Percentiles rank a stretch among this genome's conserved stretches.
Evolutionary conservation across 805 yeast genomes (phyloP).

Genomic region (Aciculoconidium aculeatum): DNA sequence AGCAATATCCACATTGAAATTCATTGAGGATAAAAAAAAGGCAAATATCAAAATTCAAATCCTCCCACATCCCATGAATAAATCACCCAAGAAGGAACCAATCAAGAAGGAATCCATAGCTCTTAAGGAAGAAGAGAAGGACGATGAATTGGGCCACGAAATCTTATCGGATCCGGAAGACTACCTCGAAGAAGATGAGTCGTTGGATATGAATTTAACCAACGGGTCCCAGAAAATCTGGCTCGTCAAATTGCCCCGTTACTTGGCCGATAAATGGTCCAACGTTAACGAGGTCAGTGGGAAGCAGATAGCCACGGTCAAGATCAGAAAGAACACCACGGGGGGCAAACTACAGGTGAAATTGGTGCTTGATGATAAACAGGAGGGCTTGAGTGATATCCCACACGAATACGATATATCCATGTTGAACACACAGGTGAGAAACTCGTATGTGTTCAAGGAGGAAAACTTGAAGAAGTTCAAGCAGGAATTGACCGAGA

Average conservation of each 20-base stretch:
- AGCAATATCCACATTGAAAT: no score
- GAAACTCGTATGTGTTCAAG: constrained; percentile 80
- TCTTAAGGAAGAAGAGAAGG: no score
- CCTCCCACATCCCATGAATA: no score
- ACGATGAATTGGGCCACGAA: constrained; percentile 23
- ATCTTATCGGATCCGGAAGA: constrained; percentile 40
- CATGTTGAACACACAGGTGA: constrained; percentile 71
- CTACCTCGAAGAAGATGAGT: constrained; percentile 51
- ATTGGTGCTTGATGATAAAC: constrained; percentile 45
- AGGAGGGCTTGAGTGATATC: constrained; percentile 34
- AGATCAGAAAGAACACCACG: constrained; percentile 50
- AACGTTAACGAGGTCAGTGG: constrained; percentile 57
- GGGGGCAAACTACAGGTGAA: constrained; percentile 43
- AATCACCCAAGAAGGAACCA: no score
- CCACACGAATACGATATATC: constrained; percentile 84
- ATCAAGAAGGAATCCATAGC: no score
- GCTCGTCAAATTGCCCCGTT: constrained; percentile 88
- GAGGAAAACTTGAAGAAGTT: constrained; percentile 73
- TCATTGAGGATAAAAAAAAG: no score
- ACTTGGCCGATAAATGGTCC: constrained; percentile 77
- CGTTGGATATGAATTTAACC: constrained; percentile 68
- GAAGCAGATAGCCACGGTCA: constrained; percentile 72
- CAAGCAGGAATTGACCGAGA: constrained; percentile 44
- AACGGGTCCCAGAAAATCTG: constrained; percentile 71
- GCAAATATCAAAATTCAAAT: no score